A percentile compares a stretch with the other conserved stretches of the same genome.
phyloP scores from a whole-genome alignment of 805 yeast species.

The Schwanniomyces pseudopolymorphus region DNA sequence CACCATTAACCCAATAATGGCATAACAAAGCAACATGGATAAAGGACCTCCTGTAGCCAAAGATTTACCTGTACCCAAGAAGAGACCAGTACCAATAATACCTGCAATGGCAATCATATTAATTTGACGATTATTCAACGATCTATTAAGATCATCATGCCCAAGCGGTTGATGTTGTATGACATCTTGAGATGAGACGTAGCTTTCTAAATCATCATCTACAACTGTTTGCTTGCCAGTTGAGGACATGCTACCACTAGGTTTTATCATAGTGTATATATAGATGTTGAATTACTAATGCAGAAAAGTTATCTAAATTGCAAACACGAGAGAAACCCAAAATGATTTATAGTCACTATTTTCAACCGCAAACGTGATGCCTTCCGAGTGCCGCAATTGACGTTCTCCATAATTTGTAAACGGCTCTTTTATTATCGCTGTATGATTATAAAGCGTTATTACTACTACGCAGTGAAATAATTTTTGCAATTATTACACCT shows the following conservation, averaged over 20 bases:
- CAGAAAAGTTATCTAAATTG: background rate
- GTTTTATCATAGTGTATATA: background rate
- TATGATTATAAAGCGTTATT: background rate
- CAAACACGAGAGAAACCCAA: background rate
- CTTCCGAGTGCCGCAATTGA: background rate
- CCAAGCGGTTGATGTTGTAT: background rate
- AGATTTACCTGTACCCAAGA: slow-evolving; percentile 30
- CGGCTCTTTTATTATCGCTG: background rate
- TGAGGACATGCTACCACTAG: background rate
- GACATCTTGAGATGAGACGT: background rate
- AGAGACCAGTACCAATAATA: slow-evolving; percentile 36
- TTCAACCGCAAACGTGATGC: background rate
- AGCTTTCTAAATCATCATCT: background rate
- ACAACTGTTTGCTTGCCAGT: background rate
- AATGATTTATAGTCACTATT: background rate
- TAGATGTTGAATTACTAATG: background rate
- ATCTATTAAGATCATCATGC: slow-evolving; percentile 22
- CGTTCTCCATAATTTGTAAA: background rate
- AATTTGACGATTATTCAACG: slow-evolving; percentile 23
- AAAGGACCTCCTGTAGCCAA: slow-evolving; percentile 35
- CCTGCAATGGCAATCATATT: slow-evolving; percentile 40
- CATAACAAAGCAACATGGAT: slow-evolving; percentile 31
- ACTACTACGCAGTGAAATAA: background rate
- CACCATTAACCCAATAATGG: slow-evolving; percentile 42
- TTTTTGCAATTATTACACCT: slow-evolving; percentile 5